A percentile compares a stretch with the other conserved stretches of the same genome.
Evolutionary conservation across 768 basidiomycete species (phyloP).

Genomic region (Auricularia sp.): DNA sequence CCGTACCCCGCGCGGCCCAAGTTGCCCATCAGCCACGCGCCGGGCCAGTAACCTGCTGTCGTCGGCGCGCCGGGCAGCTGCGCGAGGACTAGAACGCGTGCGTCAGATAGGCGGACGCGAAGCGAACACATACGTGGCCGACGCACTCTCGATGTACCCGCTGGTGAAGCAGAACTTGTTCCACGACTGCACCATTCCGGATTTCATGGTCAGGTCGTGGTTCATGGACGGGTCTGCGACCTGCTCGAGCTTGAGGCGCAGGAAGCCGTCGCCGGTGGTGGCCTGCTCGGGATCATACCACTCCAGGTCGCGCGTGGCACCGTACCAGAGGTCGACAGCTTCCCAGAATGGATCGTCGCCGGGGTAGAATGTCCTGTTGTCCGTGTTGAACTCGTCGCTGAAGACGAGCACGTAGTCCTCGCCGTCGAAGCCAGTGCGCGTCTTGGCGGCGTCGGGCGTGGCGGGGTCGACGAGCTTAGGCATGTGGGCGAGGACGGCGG

Average conservation of each 20-base stretch:
- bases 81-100: neutral
- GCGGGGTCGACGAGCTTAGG: constrained; percentile 64
- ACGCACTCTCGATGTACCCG: constrained; percentile 64
- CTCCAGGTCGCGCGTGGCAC: constrained; percentile 18
- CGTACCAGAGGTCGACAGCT: constrained; percentile 75
- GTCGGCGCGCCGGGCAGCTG: neutral
- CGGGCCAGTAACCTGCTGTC: constrained; percentile 43
- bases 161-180: constrained; percentile 94
- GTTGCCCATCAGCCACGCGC: constrained; percentile 40
- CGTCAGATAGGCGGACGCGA: neutral
- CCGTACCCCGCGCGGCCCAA: constrained; percentile 83
- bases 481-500: constrained; percentile 62
- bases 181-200: constrained; percentile 75
- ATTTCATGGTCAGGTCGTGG: constrained; percentile 45
- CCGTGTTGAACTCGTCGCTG: constrained; percentile 76
- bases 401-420: constrained; percentile 74
- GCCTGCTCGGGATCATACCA: constrained; percentile 9
- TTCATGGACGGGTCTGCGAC: constrained; percentile 25
- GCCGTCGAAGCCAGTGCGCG: constrained; percentile 63
- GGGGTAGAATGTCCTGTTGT: constrained; percentile 62
- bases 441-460: constrained; percentile 50
- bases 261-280: constrained; percentile 52
- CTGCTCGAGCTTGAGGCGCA: constrained; percentile 61
- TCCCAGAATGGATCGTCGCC: constrained; percentile 85
- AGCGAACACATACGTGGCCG: too few species aligned